Evolutionary conservation across 2,329 filamentous ascomycete genomes (phyloP).

Genomic region (Macrophomina pseudophaseolina): DNA sequence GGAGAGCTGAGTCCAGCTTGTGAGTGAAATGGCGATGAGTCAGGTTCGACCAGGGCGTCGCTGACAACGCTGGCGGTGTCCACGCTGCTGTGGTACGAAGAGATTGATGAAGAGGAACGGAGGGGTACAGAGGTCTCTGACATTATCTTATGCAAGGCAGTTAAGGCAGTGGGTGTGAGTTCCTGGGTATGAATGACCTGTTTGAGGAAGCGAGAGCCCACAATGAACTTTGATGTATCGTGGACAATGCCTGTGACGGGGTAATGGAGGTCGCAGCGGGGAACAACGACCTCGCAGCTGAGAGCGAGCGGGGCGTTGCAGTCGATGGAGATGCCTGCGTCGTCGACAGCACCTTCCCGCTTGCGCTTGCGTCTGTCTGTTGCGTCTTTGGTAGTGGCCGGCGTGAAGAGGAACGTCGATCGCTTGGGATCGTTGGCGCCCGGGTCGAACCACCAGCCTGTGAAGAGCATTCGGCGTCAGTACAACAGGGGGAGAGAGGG

Average conservation of each 20-base stretch:
- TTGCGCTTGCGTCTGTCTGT: not conserved
- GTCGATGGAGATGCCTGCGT: no score
- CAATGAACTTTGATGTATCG: not conserved
- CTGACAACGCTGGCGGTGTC: no score
- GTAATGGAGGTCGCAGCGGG: not conserved
- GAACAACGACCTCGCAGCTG: not conserved
- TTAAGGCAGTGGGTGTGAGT: not conserved
- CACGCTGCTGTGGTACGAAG: no score
- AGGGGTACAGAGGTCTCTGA: no score
- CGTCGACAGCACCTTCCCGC: not conserved
- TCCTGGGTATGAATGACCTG: not conserved
- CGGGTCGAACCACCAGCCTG: slow-evolving; percentile 1
- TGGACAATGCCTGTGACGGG: slow-evolving; percentile 3
- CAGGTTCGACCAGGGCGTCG: no score
- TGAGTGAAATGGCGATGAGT: no score
- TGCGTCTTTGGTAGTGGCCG: not conserved
- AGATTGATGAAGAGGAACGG: no score
- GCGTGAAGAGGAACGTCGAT: not conserved
- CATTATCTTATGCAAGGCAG: not conserved
- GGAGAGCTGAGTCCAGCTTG: no score
- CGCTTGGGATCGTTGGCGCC: not conserved
- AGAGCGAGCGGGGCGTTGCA: not conserved
- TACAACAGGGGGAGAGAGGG: no score
- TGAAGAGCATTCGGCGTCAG: not conserved
- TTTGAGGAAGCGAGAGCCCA: slow-evolving; percentile 3